These are phyloP conservation scores for Cyberlindnera japonica DNA, from an alignment of 805 yeast genomes.

Conservation along the genomic window DNA sequence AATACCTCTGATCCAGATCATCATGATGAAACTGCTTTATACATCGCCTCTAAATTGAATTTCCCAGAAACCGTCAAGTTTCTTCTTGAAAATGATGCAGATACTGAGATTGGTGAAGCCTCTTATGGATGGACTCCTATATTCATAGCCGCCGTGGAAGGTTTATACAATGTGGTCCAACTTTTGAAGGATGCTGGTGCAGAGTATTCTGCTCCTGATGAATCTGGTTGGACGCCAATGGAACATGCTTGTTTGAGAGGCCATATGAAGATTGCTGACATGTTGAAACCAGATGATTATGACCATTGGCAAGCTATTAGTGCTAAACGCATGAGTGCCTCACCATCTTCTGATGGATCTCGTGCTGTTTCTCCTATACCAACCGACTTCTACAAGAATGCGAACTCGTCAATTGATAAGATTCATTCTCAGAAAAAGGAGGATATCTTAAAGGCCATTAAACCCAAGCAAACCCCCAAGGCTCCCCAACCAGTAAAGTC, in stretches of 20 bases:
- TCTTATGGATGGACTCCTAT: conserved; percentile 94
- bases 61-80: conserved; percentile 46
- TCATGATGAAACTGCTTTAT: conserved; percentile 73
- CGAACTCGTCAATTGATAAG: conserved; percentile 22
- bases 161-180: conserved; percentile 54
- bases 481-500: conserved; percentile 61
- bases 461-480: conserved; percentile 19
- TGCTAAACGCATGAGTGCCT: conserved; percentile 5
- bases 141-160: conserved; percentile 87
- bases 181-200: conserved; percentile 53
- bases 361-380: conserved; percentile 11
- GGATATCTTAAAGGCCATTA: conserved; percentile 20
- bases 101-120: conserved; percentile 69
- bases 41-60: conserved; percentile 69
- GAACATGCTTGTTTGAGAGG: conserved; percentile 94
- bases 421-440: conserved; percentile 11
- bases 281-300: conserved; percentile 50
- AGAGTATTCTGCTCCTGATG: conserved; percentile 56
- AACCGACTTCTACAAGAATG: conserved; percentile 8
- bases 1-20: conserved; percentile 57
- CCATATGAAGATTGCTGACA: conserved; percentile 64
- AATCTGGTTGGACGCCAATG: conserved; percentile 96
- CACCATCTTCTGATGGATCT: conserved; percentile 10
- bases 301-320: conserved; percentile 12
- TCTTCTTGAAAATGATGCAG: conserved; percentile 58